Evolutionary conservation across 495 filamentous ascomycete species (phyloP), one percentile per base, ranked within the genome.

Genomic region (Podospora pseudocomata): DNA sequence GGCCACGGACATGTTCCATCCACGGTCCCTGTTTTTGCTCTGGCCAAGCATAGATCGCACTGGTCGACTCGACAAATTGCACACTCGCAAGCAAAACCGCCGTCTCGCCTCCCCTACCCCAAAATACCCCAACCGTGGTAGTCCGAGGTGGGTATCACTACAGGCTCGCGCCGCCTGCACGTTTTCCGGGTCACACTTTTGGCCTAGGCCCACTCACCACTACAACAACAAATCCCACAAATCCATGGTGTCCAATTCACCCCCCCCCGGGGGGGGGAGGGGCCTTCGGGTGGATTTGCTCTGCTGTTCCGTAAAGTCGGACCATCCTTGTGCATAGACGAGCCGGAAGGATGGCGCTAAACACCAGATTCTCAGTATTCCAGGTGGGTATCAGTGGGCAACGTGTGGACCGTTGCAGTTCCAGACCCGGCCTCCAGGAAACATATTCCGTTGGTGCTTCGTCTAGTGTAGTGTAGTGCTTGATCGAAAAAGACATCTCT

Each of bases 151-250:
- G 61, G 60, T 57, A 55, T 60, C 59, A 64, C 44, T 64, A 64
- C 60, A 67, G 34, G 39, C 39, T 70, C 61, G 68, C 68, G 60
- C 62, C 65, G 56, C 9, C 65, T 66, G 67, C 67, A 69, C 67
- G 67, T 69, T 69, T 63, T 65, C 23, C 61, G 61, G 61, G 68
- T 67, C 28, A 54, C 61, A 63, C 44, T 27, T 57, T 18, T 26
- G 18, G 60, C 30, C 49, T 67, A 64, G 68, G 27, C 34, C 23
- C 65, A 34, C 56, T 16, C 27, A 39, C 23, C 65, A 34, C 56
- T 16, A 39, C 28, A 20, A 53, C 26, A n/a, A 32, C 9, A n/a
- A 32, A n/a, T 23, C 55, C 5, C 5, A 23, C 54, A 54, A 49
- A 49, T 49, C 39, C 34, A 11, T 39, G 11, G 34, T 39, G 3